Evolutionary conservation across 257 asterid species (phyloP).

Genomic region (Salvia hispanica): DNA sequence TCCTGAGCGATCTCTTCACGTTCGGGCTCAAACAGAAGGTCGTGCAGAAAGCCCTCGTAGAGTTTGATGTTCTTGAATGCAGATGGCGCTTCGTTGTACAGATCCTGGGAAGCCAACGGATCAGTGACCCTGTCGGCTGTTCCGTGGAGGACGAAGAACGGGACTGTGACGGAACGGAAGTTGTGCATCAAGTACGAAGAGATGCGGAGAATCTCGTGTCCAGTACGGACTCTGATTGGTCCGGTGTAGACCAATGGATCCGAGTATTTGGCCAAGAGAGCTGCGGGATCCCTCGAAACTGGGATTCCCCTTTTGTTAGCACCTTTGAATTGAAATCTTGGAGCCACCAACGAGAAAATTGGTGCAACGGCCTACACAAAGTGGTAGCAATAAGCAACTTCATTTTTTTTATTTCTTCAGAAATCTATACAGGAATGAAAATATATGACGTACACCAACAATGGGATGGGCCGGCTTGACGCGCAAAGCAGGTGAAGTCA

Average conservation of each 20-base stretch:
- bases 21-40: slow-evolving; percentile 95
- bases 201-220: slow-evolving; percentile 94
- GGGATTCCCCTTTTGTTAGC: slow-evolving; percentile 97
- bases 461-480: slow-evolving; percentile 98
- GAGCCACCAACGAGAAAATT: slow-evolving; percentile 83
- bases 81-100: slow-evolving; percentile 87
- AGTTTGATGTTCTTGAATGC: slow-evolving; percentile 82
- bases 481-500: slow-evolving; percentile 98
- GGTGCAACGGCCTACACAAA: slow-evolving; percentile 86
- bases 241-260: slow-evolving; percentile 98
- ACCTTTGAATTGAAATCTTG: slow-evolving; percentile 97
- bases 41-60: slow-evolving; percentile 89
- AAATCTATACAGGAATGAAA: slow-evolving; percentile 13
- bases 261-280: slow-evolving; percentile 86
- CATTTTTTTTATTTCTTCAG: background rate
- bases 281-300: slow-evolving; percentile 89
- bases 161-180: slow-evolving; percentile 72
- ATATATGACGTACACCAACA: slow-evolving; percentile 67
- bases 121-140: slow-evolving; percentile 96
- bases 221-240: slow-evolving; percentile 92
- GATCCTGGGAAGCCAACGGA: slow-evolving; percentile 90
- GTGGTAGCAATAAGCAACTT: background rate
- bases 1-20: slow-evolving; percentile 90
- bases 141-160: slow-evolving; percentile 96
- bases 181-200: slow-evolving; percentile 74